Percentiles rank a stretch among this genome's conserved stretches.
phyloP scores from a whole-genome alignment of 768 basidiomycete species.

The Phlebiopsis gigantea region DNA sequence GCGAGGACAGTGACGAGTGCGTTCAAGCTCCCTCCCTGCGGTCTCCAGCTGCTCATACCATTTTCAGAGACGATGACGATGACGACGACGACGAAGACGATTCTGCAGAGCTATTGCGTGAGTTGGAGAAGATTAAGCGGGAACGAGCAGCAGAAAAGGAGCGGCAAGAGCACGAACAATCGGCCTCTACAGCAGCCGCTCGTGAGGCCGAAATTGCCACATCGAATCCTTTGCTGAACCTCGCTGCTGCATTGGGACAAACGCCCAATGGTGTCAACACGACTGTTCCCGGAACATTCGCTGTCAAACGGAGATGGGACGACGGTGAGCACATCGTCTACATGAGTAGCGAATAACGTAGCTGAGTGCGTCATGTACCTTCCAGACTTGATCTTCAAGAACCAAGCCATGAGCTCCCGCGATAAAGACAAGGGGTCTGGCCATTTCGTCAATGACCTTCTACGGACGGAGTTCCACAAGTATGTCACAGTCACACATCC shows the following conservation, averaged over 20 bases:
- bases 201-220: slow-evolving; percentile 83
- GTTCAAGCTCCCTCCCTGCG: slow-evolving; percentile 10
- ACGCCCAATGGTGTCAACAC: slow-evolving; percentile 63
- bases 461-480: slow-evolving; percentile 94
- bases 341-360: not conserved
- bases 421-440: slow-evolving; percentile 58
- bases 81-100: slow-evolving; percentile 78
- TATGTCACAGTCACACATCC: slow-evolving; percentile 33
- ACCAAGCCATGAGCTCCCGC: slow-evolving; percentile 75
- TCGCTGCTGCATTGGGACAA: slow-evolving; percentile 86
- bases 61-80: slow-evolving; percentile 32
- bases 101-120: slow-evolving; percentile 88
- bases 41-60: not conserved
- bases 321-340: slow-evolving; percentile 53
- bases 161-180: slow-evolving; percentile 71
- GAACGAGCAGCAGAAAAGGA: slow-evolving; percentile 93
- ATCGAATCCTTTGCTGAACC: slow-evolving; percentile 83
- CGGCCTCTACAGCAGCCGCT: slow-evolving; percentile 49
- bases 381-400: slow-evolving; percentile 94
- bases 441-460: slow-evolving; percentile 91
- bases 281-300: slow-evolving; percentile 75
- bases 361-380: not conserved
- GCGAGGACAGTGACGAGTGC: slow-evolving; percentile 45
- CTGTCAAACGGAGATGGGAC: slow-evolving; percentile 93
- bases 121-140: slow-evolving; percentile 97